Base-by-base conservation (phyloP, 2,329 filamentous ascomycete genomes). In the Dactylellina leptospora region DNA sequence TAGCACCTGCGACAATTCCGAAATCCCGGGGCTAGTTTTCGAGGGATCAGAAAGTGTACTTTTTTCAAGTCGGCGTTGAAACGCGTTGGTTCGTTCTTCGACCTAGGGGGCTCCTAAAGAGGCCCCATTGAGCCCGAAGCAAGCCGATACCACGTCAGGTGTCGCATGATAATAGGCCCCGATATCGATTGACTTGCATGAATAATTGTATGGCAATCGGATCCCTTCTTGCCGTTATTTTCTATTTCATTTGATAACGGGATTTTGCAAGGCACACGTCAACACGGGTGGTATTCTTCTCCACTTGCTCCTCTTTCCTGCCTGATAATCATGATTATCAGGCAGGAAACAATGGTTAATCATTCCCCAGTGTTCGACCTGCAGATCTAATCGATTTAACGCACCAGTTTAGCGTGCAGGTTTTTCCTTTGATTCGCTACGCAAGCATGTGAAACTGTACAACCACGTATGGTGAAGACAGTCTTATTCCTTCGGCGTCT, bases 1-100 rank as follows among this genome's bases (percentile, higher is more conserved):
- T 51, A 66, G 61, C 61, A 66, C 25, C 18, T 66, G 61, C 61
- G 30, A 58, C 23, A 44, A 20, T 22, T 55, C 36, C 51, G 33
- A 9, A 23, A 16, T 36, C 45, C 23, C 30, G 27, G 42, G 38
- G 28, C 18, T 38, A 10, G 28, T 22, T 53, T 53, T 30, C 18
- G 28, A 22, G 48, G 48, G 48, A 53, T 53, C 48, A 53, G n/a
- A 53, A 53, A n/a, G n/a, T 48, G 16, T 11, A n/a, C 22, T n/a
- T 45, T n/a, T 33, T 10, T n/a, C 4, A n/a, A 40, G 8, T n/a
- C 11, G 36, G 36, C 18, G 11, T n/a, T 5, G 36, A 16, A 9
- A n/a, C 36, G 13, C 13, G 6, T 40, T 40, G 13, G 8, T n/a
- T n/a, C n/a, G n/a, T n/a, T n/a, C n/a, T n/a, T n/a, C n/a, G n/a